Base-by-base conservation (phyloP, 164 flowering plant genomes). In the Magnolia kwangsiensis region DNA sequence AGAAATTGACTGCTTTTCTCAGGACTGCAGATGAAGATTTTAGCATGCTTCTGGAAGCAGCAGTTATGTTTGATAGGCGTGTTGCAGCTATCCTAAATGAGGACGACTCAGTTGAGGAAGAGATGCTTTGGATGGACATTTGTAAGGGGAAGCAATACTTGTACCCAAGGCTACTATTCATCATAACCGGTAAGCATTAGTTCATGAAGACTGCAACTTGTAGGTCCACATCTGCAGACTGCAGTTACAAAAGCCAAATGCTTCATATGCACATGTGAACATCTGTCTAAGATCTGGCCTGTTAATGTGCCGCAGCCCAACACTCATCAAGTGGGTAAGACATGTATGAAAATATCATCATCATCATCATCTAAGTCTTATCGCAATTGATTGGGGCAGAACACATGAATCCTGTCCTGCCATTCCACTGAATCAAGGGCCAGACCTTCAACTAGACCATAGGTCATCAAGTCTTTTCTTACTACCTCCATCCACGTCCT, bases 11-110 rank as follows among this genome's bases (percentile, higher is more conserved):
- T 8, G 0, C 27, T 73, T 23, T 51, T 81, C 82, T 65, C 88
- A 96, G 99, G 98, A 96, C 99, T 69, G 89, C 96, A 76, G 97
- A 96, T 86, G 98, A 96, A 85, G 91, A 96, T 84, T 96, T 96
- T 82, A 83, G 89, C 61, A 87, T 93, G 76, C 96, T 94, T 31
- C 80, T 94, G 72, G 98, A 92, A 84, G 99, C 99, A 50, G 98
- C 99, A 77, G 85, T 96, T 64, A 87, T 92, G 98, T 96, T 94
- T 89, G 99, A 96, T 82, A 89, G 98, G 78, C 90, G 97, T 72
- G 96, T 92, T 87, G 93, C 97, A 72, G 98, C 96, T 20, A 80
- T 87, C 14, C 80, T 94, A 65, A 85, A 89, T 74, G 95, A 94
- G 83, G 88, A 91, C 81, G 97, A 92, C 81, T 87, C 90, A 70